Conservation (phyloP, 2,329 filamentous ascomycete genomes). For the Botrytis aclada region DNA sequence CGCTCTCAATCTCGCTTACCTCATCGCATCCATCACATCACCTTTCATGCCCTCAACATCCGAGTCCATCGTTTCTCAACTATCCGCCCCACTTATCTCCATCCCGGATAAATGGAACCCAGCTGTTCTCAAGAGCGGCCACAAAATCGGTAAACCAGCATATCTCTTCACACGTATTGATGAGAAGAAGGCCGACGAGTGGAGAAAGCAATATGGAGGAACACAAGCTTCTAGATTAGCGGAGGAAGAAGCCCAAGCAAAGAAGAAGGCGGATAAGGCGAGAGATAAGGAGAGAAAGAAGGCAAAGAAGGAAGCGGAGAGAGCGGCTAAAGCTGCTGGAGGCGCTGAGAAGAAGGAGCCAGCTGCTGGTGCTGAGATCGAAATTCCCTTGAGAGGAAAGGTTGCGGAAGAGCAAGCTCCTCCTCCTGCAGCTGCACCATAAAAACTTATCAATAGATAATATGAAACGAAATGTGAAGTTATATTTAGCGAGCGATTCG, state of each 20-base stretch:
- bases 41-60: conserved; percentile 85
- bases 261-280: conserved; percentile 40
- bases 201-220: conserved; percentile 72
- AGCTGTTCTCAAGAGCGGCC: conserved; percentile 64
- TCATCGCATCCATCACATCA: conserved; percentile 73
- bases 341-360: conserved; percentile 36
- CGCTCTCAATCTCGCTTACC: conserved; percentile 79
- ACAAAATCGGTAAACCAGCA: conserved; percentile 76
- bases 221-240: conserved; percentile 64
- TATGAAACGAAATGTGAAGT: conserved; percentile 15
- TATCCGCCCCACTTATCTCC: conserved; percentile 54
- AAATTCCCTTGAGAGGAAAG: conserved; percentile 33
- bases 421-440: conserved; percentile 36
- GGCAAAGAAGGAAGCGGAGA: conserved; percentile 43
- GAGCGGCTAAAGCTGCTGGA: conserved; percentile 28
- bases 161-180: conserved; percentile 83
- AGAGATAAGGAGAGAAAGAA: conserved; percentile 46
- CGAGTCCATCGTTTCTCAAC: conserved; percentile 71
- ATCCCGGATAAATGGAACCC: conserved; percentile 67
- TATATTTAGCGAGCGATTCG: conserved; percentile 24
- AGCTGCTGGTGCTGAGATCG: conserved; percentile 25
- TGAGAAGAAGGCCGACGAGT: conserved; percentile 76
- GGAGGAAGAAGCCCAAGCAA: conserved; percentile 59
- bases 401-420: conserved; percentile 37
- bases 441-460: background rate